These are phyloP conservation scores for Hirschfeldia incana DNA, from an alignment of 345 rosid species.

Conservation along the genomic window DNA sequence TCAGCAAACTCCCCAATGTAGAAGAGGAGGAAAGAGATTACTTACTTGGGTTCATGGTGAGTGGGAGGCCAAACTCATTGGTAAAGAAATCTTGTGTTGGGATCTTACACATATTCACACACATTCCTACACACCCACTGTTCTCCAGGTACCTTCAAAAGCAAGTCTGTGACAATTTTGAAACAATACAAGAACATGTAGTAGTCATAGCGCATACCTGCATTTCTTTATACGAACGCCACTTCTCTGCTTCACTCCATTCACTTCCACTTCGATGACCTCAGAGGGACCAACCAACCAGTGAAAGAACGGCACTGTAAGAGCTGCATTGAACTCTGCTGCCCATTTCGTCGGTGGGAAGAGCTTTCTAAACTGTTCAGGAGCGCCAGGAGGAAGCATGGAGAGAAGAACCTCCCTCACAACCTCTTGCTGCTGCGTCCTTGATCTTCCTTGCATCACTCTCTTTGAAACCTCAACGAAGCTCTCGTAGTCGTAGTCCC, in stretches of 20 bases:
- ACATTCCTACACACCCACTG: slow-evolving; percentile 98
- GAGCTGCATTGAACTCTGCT: slow-evolving; percentile 89
- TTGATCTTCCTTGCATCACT: slow-evolving; percentile 78
- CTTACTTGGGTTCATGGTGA: slow-evolving; percentile 82
- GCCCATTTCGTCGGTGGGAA: slow-evolving; percentile 98
- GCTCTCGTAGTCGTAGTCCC: slow-evolving; percentile 70
- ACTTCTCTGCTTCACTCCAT: slow-evolving; percentile 88
- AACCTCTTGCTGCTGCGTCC: slow-evolving; percentile 75
- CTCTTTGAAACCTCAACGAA: slow-evolving; percentile 85
- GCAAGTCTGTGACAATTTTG: not conserved
- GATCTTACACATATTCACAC: slow-evolving; percentile 94
- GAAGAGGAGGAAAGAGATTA: slow-evolving; percentile 29
- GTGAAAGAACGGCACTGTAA: slow-evolving; percentile 91
- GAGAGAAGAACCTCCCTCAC: slow-evolving; percentile 91
- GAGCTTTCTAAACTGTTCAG: slow-evolving; percentile 82
- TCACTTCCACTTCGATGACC: slow-evolving; percentile 84
- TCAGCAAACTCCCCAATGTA: not conserved
- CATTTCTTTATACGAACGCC: slow-evolving; percentile 61
- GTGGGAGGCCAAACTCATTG: slow-evolving; percentile 93
- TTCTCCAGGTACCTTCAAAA: slow-evolving; percentile 83
- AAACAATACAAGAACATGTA: not conserved
- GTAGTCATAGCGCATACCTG: slow-evolving; percentile 9
- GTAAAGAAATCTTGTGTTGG: slow-evolving; percentile 99
- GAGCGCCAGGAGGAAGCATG: slow-evolving; percentile 96
- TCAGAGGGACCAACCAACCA: slow-evolving; percentile 97